Percentiles rank a stretch among this genome's conserved stretches.
phyloP scores from a whole-genome alignment of 306 rosid genomes.

The Vicia faba region DNA sequence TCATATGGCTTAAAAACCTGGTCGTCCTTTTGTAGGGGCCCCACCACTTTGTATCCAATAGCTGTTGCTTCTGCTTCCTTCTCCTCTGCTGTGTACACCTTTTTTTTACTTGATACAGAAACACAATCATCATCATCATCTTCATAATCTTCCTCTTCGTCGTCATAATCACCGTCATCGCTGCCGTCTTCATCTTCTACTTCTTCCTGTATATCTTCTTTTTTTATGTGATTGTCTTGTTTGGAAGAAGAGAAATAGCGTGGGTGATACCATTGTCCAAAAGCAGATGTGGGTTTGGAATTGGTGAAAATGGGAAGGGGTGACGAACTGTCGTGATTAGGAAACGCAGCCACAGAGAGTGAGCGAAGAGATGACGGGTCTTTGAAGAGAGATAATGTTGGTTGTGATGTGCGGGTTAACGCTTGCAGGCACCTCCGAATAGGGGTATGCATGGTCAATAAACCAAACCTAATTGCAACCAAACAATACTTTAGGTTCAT shows the following conservation, averaged over 20 bases:
- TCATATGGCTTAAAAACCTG: constrained; percentile 70
- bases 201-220: constrained; percentile 35
- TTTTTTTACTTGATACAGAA: constrained; percentile 42
- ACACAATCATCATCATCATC: constrained; percentile 44
- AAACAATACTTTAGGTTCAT: background rate
- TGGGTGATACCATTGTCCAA: constrained; percentile 41
- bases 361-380: constrained; percentile 41
- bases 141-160: constrained; percentile 1
- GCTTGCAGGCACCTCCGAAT: constrained; percentile 65
- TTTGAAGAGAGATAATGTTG: constrained; percentile 48
- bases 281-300: constrained; percentile 29
- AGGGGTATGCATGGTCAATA: background rate
- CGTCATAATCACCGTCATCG: constrained; percentile 11
- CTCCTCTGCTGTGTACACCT: constrained; percentile 70
- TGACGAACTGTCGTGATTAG: constrained; percentile 31
- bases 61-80: constrained; percentile 69
- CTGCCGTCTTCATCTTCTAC: constrained; percentile 44
- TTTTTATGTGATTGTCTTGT: constrained; percentile 31
- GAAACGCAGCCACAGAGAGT: constrained; percentile 34
- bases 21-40: constrained; percentile 60
- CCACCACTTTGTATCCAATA: constrained; percentile 74
- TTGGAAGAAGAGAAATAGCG: constrained; percentile 61
- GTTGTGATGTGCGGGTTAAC: constrained; percentile 56
- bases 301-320: constrained; percentile 30
- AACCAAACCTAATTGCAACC: constrained; percentile 11